Percentiles rank a stretch among this genome's conserved stretches.
Conservation (phyloP, 1,139 yeast genomes). For the Taphrina betulina region DNA sequence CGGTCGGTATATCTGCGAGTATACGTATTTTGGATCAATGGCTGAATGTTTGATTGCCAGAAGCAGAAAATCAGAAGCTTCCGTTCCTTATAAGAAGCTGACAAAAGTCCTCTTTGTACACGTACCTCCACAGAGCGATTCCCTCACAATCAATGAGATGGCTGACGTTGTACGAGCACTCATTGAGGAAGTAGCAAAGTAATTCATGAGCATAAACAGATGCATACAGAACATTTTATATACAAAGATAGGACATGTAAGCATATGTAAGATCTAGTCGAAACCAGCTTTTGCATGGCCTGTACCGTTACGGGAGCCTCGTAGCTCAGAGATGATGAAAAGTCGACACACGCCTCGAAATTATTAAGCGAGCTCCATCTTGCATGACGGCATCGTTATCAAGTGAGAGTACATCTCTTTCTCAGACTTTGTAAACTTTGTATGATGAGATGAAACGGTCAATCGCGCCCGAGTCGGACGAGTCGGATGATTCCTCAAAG, state of each 20-base stretch:
- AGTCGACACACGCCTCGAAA: too few species aligned
- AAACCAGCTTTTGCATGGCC: too few species aligned
- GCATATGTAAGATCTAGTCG: too few species aligned
- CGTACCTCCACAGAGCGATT: slow-evolving; percentile 11
- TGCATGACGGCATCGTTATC: too few species aligned
- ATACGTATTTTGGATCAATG: slow-evolving; percentile 21
- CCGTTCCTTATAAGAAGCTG: not conserved
- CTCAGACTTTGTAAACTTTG: too few species aligned
- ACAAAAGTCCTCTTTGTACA: slow-evolving; percentile 26
- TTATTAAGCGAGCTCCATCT: too few species aligned
- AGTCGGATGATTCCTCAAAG: slow-evolving; percentile 18
- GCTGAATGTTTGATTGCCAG: slow-evolving; percentile 1
- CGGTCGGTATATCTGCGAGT: slow-evolving; percentile 25
- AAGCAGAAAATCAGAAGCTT: not conserved
- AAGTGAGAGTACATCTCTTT: too few species aligned
- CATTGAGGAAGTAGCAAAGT: slow-evolving; percentile 10
- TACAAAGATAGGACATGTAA: too few species aligned
- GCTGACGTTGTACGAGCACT: slow-evolving; percentile 16
- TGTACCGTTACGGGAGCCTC: too few species aligned
- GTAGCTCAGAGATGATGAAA: too few species aligned
- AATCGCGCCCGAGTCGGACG: not conserved
- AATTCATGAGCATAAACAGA: too few species aligned
- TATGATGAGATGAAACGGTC: slow-evolving; percentile 22
- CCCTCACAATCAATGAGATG: slow-evolving; percentile 11
- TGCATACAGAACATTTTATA: too few species aligned